These are phyloP conservation scores for Tetrapisispora nanseiensis DNA, from an alignment of 805 yeast genomes.

Conservation along the genomic window DNA sequence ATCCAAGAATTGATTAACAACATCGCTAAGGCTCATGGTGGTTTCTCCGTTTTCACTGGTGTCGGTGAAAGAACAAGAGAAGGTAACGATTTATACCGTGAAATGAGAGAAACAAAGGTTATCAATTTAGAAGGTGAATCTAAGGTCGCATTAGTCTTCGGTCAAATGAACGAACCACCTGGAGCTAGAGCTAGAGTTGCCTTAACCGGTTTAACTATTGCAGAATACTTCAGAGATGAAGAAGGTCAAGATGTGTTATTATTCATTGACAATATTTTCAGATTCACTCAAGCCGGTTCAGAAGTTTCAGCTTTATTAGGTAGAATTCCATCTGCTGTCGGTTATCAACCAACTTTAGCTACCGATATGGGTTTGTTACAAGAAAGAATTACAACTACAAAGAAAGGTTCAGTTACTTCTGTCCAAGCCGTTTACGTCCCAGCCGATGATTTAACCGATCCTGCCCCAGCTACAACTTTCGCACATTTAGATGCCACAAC, in stretches of 20 bases:
- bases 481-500: slow-evolving; percentile 99
- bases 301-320: slow-evolving; percentile 99
- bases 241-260: slow-evolving; percentile 99
- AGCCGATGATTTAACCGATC: slow-evolving; percentile 99
- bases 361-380: slow-evolving; percentile 99
- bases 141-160: slow-evolving; percentile 98
- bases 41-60: slow-evolving; percentile 99
- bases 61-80: slow-evolving; percentile 99
- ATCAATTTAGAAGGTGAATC: slow-evolving; percentile 99
- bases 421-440: slow-evolving; percentile 99
- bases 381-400: slow-evolving; percentile 99
- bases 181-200: slow-evolving; percentile 99
- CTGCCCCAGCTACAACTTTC: slow-evolving; percentile 99
- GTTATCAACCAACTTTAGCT: slow-evolving; percentile 99
- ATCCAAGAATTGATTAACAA: slow-evolving; percentile 99
- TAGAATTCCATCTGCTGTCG: slow-evolving; percentile 99
- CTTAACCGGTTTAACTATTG: slow-evolving; percentile 97
- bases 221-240: slow-evolving; percentile 99
- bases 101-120: slow-evolving; percentile 99
- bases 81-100: slow-evolving; percentile 99
- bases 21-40: slow-evolving; percentile 99
- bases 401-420: slow-evolving; percentile 99
- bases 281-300: slow-evolving; percentile 99
- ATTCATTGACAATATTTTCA: slow-evolving; percentile 99
- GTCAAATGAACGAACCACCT: slow-evolving; percentile 99